Evolutionary conservation across 805 yeast species (phyloP).

Genomic region (Ogataea trehalophila): DNA sequence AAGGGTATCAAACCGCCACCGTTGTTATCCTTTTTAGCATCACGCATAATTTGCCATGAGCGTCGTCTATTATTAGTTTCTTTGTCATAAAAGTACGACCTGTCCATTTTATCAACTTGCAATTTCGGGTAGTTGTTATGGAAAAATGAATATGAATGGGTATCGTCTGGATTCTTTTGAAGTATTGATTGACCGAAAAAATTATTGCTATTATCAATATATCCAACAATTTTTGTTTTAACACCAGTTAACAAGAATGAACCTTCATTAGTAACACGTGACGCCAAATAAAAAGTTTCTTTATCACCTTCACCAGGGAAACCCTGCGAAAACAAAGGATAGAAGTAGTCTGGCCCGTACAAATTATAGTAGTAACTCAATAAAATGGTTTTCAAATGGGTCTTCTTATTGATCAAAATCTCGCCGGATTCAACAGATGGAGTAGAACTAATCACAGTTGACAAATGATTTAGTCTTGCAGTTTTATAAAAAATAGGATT

Average conservation of each 20-base stretch:
- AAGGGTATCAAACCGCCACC: conserved; percentile 16
- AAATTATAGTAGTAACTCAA: conserved; percentile 62
- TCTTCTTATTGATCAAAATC: conserved; percentile 52
- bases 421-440: conserved; percentile 72
- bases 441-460: conserved; percentile 34
- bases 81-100: conserved; percentile 16
- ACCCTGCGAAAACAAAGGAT: conserved; percentile 66
- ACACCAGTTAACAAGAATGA: conserved; percentile 25
- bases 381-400: conserved; percentile 54
- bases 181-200: conserved; percentile 30
- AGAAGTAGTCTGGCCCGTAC: conserved; percentile 61
- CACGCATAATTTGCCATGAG: conserved; percentile 25
- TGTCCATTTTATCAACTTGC: conserved; percentile 15
- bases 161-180: conserved; percentile 26
- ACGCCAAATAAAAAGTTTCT: conserved; percentile 71
- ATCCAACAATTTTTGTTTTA: conserved; percentile 29
- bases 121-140: conserved; percentile 31
- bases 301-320: conserved; percentile 79
- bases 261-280: conserved; percentile 36
- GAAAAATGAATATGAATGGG: conserved; percentile 21
- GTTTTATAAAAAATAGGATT: conserved; percentile 48
- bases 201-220: conserved; percentile 18
- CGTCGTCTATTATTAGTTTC: conserved; percentile 17
- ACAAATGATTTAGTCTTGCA: conserved; percentile 36
- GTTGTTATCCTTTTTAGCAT: conserved; percentile 27